Conservation (phyloP, 2,329 filamentous ascomycete species). For the Fusarium subtropicale region DNA sequence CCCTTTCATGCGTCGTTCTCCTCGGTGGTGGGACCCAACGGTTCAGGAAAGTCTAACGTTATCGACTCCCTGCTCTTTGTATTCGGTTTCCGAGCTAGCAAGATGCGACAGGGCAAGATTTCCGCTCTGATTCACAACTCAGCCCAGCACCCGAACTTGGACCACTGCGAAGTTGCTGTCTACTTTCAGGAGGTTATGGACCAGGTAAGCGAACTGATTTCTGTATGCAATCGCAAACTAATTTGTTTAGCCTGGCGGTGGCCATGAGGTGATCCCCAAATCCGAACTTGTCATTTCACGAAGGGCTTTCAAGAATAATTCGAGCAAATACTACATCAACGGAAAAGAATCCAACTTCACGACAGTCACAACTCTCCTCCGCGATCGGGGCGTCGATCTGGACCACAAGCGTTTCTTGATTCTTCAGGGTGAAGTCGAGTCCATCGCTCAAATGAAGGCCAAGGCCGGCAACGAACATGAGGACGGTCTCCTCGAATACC, state of each 20-base stretch:
- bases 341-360: constrained; percentile 91
- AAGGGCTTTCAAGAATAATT: constrained; percentile 96
- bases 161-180: constrained; percentile 94
- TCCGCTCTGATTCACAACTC: constrained; percentile 98
- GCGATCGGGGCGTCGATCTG: constrained; percentile 89
- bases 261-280: constrained; percentile 80
- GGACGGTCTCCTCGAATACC: constrained; percentile 93
- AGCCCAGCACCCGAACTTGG: constrained; percentile 83
- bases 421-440: constrained; percentile 96
- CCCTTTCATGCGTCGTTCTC: constrained; percentile 98
- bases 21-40: constrained; percentile 96
- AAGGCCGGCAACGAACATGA: constrained; percentile 96
- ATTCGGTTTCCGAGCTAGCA: constrained; percentile 98
- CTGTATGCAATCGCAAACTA: constrained; percentile 32
- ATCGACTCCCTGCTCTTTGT: constrained; percentile 98
- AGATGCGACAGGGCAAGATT: constrained; percentile 99
- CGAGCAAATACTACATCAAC: constrained; percentile 98
- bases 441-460: constrained; percentile 98
- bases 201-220: constrained; percentile 60
- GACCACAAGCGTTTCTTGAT: constrained; percentile 99
- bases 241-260: constrained; percentile 71
- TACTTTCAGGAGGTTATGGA: constrained; percentile 97
- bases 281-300: constrained; percentile 90
- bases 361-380: constrained; percentile 85
- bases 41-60: constrained; percentile 98